Percentiles rank a stretch among this genome's conserved stretches.
These are phyloP conservation scores for Ustulina deusta DNA, from an alignment of 2,329 filamentous ascomycete genomes.

Conservation along the genomic window DNA sequence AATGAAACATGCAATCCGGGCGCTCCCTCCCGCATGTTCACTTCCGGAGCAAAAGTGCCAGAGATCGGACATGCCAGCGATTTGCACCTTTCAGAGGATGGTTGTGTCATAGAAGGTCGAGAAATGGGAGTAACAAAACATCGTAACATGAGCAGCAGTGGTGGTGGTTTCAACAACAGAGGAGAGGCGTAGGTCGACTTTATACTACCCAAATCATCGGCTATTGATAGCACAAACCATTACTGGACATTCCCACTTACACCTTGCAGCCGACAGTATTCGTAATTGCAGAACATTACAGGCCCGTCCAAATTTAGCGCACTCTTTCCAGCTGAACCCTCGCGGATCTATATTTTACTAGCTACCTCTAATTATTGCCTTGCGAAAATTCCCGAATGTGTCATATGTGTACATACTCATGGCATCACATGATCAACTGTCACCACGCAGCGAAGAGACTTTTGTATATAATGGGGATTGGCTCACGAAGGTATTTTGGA, in stretches of 20 bases:
- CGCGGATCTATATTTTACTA: too few species aligned
- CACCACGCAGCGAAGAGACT: too few species aligned
- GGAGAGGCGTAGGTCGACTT: not conserved
- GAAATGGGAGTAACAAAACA: not conserved
- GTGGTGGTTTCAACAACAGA: too few species aligned
- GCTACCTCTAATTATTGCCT: too few species aligned
- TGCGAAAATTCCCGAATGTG: too few species aligned
- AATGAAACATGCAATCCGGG: conserved; percentile 8
- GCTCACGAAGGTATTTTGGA: too few species aligned
- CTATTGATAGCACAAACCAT: not conserved
- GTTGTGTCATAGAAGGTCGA: not conserved
- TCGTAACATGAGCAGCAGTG: not conserved
- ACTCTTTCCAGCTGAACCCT: not conserved
- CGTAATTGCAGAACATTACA: not conserved
- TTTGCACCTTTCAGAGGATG: not conserved
- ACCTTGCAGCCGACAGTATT: not conserved
- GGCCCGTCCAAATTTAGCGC: not conserved
- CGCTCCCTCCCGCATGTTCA: not conserved
- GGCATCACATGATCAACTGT: not conserved
- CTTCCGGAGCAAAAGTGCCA: not conserved
- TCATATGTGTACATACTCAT: not conserved
- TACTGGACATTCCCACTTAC: not conserved
- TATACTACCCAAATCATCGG: not conserved
- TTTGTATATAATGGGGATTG: too few species aligned
- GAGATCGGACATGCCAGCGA: not conserved